Evolutionary conservation across 2,329 filamentous ascomycete genomes (phyloP).

Genomic region (Ascochyta rabiei): DNA sequence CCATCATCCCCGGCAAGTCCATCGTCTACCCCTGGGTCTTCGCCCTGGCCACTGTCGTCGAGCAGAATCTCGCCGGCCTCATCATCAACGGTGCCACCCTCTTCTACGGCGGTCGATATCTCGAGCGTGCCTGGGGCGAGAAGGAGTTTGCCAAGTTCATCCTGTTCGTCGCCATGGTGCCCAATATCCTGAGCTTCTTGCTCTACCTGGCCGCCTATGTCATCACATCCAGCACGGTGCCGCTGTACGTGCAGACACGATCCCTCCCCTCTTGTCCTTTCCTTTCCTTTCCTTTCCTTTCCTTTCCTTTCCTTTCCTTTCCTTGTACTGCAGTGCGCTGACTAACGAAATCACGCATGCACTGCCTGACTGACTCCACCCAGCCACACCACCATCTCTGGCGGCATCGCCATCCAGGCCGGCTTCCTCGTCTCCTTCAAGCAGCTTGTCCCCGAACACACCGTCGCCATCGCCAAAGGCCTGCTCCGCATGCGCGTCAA

Average conservation of each 20-base stretch:
- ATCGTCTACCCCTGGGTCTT: slow-evolving; percentile 94
- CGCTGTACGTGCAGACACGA: slow-evolving; percentile 66
- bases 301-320: no score
- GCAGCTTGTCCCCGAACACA: slow-evolving; percentile 96
- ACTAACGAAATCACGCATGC: no score
- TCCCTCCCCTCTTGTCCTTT: no score
- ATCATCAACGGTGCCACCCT: slow-evolving; percentile 77
- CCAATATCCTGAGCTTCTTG: slow-evolving; percentile 77
- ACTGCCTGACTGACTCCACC: slow-evolving; percentile 21
- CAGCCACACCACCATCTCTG: slow-evolving; percentile 79
- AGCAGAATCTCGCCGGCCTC: slow-evolving; percentile 90
- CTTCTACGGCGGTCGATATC: slow-evolving; percentile 91
- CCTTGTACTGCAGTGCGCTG: no score
- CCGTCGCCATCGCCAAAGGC: slow-evolving; percentile 89
- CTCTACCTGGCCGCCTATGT: slow-evolving; percentile 76
- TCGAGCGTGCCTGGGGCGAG: slow-evolving; percentile 95
- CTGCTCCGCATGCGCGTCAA: slow-evolving; percentile 87
- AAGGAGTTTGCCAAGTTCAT: slow-evolving; percentile 91
- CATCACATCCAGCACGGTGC: slow-evolving; percentile 68
- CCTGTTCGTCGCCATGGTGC: slow-evolving; percentile 74
- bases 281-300: no score
- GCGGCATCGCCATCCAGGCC: slow-evolving; percentile 87
- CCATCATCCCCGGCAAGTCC: slow-evolving; percentile 81
- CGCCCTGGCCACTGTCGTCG: slow-evolving; percentile 82
- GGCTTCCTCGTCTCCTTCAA: slow-evolving; percentile 96